Conservation (phyloP, 2,329 filamentous ascomycete species). For the Cryphonectria naterciae region DNA sequence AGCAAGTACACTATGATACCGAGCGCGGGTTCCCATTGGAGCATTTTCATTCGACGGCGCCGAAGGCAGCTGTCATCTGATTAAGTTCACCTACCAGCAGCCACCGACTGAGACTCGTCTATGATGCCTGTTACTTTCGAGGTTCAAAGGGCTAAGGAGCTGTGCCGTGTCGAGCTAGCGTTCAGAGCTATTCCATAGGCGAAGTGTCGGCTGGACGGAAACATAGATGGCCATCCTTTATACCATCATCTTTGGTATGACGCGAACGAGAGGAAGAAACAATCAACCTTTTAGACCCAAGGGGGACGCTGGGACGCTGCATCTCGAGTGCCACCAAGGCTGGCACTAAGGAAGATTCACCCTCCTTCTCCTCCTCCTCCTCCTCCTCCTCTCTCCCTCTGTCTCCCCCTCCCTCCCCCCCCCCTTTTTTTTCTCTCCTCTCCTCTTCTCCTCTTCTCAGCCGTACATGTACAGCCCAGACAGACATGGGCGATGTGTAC, state of each 20-base stretch:
- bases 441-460: background rate
- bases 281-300: background rate
- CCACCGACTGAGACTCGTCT: background rate
- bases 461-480: background rate
- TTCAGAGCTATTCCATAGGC: background rate
- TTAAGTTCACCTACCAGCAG: background rate
- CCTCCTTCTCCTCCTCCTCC: too few species aligned
- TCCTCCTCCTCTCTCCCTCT: background rate
- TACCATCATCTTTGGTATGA: background rate
- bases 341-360: background rate
- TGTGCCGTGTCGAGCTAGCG: background rate
- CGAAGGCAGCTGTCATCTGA: background rate
- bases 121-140: background rate
- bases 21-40: background rate
- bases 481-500: background rate
- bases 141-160: background rate
- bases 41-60: background rate
- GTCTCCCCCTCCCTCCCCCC: too few species aligned
- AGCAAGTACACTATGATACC: background rate
- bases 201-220: background rate
- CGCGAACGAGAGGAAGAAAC: background rate
- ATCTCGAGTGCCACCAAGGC: constrained; percentile 1
- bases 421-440: background rate
- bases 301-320: constrained; percentile 10
- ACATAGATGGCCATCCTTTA: background rate